phyloP scores from a whole-genome alignment of 306 rosid species.

The Cucumis sativus region DNA sequence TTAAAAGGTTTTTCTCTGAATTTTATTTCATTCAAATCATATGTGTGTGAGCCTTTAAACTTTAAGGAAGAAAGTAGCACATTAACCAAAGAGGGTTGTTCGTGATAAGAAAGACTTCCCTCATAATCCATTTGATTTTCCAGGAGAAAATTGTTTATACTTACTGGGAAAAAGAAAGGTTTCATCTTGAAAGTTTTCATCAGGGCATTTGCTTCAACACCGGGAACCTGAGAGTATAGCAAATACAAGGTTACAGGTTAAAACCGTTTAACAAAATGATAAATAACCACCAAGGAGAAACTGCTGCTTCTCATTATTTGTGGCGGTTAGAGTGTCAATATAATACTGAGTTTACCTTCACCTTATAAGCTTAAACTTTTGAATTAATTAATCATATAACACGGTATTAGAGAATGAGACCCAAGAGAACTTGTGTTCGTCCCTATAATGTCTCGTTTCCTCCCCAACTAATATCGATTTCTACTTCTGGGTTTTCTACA shows the following conservation, averaged over 20 bases:
- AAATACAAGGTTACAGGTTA: background rate
- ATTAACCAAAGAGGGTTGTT: background rate
- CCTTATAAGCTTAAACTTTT: too few species aligned
- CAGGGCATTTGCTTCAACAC: slow-evolving; percentile 84
- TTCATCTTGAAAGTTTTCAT: slow-evolving; percentile 86
- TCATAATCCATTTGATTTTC: background rate
- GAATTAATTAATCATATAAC: too few species aligned
- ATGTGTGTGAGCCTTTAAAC: background rate
- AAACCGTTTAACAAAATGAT: too few species aligned
- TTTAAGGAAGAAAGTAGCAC: background rate
- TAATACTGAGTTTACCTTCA: too few species aligned
- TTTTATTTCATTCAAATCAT: background rate
- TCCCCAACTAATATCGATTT: too few species aligned
- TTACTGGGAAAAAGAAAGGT: slow-evolving; percentile 80
- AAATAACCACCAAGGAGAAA: background rate
- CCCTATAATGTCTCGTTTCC: too few species aligned
- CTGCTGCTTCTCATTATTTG: background rate
- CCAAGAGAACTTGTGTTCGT: too few species aligned
- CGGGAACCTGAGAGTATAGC: slow-evolving; percentile 55
- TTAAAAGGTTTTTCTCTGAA: background rate
- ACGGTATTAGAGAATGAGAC: too few species aligned
- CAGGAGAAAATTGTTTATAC: slow-evolving; percentile 13
- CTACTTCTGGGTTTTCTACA: too few species aligned
- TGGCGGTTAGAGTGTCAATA: too few species aligned
- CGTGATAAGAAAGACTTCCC: background rate